Conservation (phyloP, 129 eudicot genomes). For the Tanacetum coccineum region DNA sequence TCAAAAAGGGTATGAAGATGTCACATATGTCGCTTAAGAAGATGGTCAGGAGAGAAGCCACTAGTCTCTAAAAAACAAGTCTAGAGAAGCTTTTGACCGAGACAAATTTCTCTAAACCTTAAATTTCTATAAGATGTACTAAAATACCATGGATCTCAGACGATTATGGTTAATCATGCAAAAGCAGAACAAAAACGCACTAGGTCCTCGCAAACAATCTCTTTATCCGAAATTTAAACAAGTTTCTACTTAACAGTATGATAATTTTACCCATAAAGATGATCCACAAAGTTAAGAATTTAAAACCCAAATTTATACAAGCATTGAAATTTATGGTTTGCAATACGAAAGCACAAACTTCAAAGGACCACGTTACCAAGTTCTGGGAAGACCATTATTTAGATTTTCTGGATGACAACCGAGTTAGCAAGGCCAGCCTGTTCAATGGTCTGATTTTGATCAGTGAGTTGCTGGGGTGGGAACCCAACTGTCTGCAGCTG, state of each 20-base stretch:
- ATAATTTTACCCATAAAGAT: no score
- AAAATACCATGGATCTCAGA: no score
- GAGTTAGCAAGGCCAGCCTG: constrained; percentile 84
- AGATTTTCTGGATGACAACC: constrained; percentile 62
- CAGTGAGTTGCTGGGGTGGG: constrained; percentile 71
- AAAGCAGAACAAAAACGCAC: not conserved
- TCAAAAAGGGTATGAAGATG: no score
- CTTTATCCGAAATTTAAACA: no score
- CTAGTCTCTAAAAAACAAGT: no score
- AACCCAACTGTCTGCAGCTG: constrained; percentile 77
- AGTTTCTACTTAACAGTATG: not conserved
- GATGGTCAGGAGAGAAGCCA: no score
- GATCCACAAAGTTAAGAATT: constrained; percentile 10
- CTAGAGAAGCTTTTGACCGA: no score
- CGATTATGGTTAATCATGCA: no score
- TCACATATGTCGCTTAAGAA: no score
- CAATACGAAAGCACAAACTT: not conserved
- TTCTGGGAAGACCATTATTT: constrained; percentile 13
- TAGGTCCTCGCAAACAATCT: not conserved
- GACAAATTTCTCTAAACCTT: no score
- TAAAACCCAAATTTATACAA: constrained; percentile 24
- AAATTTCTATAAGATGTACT: no score
- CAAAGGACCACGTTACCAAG: constrained; percentile 12
- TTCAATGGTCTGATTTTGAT: constrained; percentile 67
- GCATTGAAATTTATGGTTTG: constrained; percentile 16